These are phyloP conservation scores for Aquanectria penicillioides DNA, from an alignment of 2,329 filamentous ascomycete genomes.

Conservation along the genomic window DNA sequence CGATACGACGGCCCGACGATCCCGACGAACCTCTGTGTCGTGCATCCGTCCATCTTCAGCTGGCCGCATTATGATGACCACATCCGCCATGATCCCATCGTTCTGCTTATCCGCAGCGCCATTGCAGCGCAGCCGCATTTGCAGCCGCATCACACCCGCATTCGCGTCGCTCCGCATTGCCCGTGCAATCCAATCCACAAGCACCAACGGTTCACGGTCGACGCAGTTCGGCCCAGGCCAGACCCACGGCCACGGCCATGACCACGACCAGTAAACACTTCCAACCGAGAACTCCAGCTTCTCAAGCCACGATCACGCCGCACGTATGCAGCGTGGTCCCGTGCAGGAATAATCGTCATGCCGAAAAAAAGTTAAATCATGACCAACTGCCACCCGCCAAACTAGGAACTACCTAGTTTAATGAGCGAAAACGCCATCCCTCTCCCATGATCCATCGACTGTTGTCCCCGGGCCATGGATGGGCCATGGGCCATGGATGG, in stretches of 20 bases:
- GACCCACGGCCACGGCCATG: too few relatives aligned
- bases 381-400: neutral
- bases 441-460: constrained; percentile 7
- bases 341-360: constrained; percentile 3
- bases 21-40: constrained; percentile 3
- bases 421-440: constrained; percentile 9
- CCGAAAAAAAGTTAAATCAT: neutral
- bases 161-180: neutral
- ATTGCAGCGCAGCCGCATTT: constrained; percentile 5
- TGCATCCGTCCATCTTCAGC: constrained; percentile 6
- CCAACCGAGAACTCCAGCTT: neutral
- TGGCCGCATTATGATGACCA: constrained; percentile 13
- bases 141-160: constrained; percentile 2
- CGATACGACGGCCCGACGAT: constrained; percentile 8
- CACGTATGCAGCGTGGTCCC: constrained; percentile 5
- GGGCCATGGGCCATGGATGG: too few relatives aligned
- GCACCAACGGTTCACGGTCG: too few relatives aligned
- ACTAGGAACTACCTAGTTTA: neutral
- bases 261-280: neutral
- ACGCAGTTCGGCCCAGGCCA: too few relatives aligned
- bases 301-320: neutral
- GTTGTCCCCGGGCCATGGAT: too few relatives aligned
- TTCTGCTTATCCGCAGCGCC: constrained; percentile 9
- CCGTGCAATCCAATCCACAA: neutral
- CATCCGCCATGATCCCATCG: neutral